A percentile compares a stretch with the other conserved stretches of the same genome.
phyloP scores from a whole-genome alignment of 495 filamentous ascomycete species.

The Cudoniella acicularis region DNA sequence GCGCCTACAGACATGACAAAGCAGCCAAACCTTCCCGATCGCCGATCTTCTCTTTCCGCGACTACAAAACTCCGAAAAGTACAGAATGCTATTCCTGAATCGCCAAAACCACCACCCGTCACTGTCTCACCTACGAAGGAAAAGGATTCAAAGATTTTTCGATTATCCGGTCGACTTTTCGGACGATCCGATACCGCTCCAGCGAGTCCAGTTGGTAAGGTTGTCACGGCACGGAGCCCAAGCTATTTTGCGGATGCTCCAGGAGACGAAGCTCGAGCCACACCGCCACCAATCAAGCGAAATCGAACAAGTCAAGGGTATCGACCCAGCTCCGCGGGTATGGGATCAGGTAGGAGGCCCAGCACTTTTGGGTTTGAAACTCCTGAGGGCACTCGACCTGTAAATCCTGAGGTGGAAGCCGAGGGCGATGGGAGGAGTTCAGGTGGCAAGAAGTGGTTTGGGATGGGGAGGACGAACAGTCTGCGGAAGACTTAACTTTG shows the following conservation, averaged over 20 bases:
- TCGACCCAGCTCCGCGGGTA: conserved; percentile 18
- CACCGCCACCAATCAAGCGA: conserved; percentile 23
- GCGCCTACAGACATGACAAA: conserved; percentile 6
- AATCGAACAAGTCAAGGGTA: conserved; percentile 1
- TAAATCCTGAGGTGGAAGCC: not conserved
- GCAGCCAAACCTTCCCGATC: conserved; percentile 13
- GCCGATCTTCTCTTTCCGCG: conserved; percentile 21
- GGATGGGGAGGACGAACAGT: not conserved
- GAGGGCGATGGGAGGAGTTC: not conserved
- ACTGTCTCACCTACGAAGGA: not conserved
- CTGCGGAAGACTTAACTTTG: not conserved
- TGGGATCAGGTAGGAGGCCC: not conserved
- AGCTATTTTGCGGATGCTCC: conserved; percentile 6
- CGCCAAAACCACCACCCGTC: not conserved
- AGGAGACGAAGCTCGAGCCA: conserved; percentile 16
- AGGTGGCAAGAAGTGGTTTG: not conserved
- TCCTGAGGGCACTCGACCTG: not conserved
- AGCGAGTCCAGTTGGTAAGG: not conserved
- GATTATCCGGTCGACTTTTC: not conserved
- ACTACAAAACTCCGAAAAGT: conserved; percentile 12
- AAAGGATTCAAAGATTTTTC: conserved; percentile 2
- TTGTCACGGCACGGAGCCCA: not conserved
- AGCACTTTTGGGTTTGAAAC: not conserved
- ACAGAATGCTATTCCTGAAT: not conserved
- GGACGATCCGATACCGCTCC: not conserved